phyloP scores from a whole-genome alignment of 768 basidiomycete species.

The Pisolithus orientalis region DNA sequence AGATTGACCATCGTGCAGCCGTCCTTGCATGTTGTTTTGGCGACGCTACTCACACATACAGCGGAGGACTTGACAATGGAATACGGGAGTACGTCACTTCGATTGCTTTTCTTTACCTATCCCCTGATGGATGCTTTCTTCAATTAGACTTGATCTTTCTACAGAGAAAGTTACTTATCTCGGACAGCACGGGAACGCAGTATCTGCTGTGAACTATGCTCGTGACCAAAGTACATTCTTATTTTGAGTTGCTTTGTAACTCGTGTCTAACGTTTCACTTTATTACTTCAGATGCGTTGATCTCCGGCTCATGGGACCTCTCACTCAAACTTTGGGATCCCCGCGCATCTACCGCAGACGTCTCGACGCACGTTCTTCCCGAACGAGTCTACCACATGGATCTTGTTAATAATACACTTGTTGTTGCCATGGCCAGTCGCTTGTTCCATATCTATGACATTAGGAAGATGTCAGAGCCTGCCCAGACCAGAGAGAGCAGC shows the following conservation, averaged over 20 bases:
- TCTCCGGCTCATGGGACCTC: conserved; percentile 92
- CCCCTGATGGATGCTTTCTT: neutral
- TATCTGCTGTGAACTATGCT: conserved; percentile 72
- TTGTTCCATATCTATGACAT: conserved; percentile 88
- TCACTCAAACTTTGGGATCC: conserved; percentile 87
- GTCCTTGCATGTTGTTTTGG: conserved; percentile 78
- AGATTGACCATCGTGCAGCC: conserved; percentile 84
- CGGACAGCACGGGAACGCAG: conserved; percentile 75
- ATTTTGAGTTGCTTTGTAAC: neutral
- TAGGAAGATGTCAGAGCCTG: conserved; percentile 66
- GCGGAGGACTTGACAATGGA: conserved; percentile 81
- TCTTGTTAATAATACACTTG: conserved; percentile 68
- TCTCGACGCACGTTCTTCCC: conserved; percentile 58
- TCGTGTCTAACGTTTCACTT: neutral
- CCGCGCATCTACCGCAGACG: conserved; percentile 49
- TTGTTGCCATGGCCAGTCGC: conserved; percentile 90
- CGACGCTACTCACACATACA: conserved; percentile 64
- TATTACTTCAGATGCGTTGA: conserved; percentile 48
- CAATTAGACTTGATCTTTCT: conserved; percentile 64
- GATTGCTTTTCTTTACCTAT: no score
- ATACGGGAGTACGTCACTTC: conserved; percentile 63
- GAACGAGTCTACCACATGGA: conserved; percentile 86
- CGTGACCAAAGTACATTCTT: conserved; percentile 51
- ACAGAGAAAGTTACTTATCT: conserved; percentile 67
- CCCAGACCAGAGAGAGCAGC: conserved; percentile 84